Percentiles rank a stretch among this genome's conserved stretches.
phyloP scores from a whole-genome alignment of 2,329 filamentous ascomycete species.

The Orbilia javanica region DNA sequence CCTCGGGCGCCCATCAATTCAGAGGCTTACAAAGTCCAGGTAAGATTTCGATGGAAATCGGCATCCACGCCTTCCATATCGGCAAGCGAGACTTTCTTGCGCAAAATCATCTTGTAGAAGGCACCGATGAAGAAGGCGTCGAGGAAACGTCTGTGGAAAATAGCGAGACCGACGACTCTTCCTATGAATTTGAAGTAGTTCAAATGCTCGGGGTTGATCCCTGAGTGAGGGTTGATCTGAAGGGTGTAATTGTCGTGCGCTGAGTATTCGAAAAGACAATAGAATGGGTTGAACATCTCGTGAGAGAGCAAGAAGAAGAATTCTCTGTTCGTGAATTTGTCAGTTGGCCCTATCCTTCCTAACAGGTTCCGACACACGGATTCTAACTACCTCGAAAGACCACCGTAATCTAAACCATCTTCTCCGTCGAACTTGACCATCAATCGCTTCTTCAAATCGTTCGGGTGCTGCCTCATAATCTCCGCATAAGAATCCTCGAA shows the following conservation, averaged over 20 bases:
- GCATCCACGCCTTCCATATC: constrained; percentile 99
- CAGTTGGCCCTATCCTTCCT: background rate
- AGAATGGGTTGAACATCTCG: constrained; percentile 99
- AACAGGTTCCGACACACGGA: background rate
- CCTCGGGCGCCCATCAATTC: background rate
- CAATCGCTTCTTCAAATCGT: constrained; percentile 94
- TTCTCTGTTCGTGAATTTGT: constrained; percentile 72
- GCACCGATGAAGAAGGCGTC: constrained; percentile 99
- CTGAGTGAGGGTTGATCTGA: constrained; percentile 99
- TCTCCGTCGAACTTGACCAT: constrained; percentile 99
- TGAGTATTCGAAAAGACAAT: constrained; percentile 99
- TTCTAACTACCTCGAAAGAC: constrained; percentile 78
- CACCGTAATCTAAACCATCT: constrained; percentile 96
- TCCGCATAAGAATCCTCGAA: constrained; percentile 99
- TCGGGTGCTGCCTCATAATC: constrained; percentile 95
- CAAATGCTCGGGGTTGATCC: constrained; percentile 98
- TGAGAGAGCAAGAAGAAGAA: constrained; percentile 99
- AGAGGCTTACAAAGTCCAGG: constrained; percentile 82
- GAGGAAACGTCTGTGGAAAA: constrained; percentile 96
- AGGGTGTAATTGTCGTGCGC: constrained; percentile 99
- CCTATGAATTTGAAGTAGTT: constrained; percentile 99
- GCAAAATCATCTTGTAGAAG: constrained; percentile 98
- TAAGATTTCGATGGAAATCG: constrained; percentile 94
- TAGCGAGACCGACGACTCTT: constrained; percentile 93
- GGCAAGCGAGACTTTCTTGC: constrained; percentile 88